A percentile compares a stretch with the other conserved stretches of the same genome.
phyloP scores from a whole-genome alignment of 2,329 filamentous ascomycete genomes.

The Stagonosporopsis chrysanthemi region DNA sequence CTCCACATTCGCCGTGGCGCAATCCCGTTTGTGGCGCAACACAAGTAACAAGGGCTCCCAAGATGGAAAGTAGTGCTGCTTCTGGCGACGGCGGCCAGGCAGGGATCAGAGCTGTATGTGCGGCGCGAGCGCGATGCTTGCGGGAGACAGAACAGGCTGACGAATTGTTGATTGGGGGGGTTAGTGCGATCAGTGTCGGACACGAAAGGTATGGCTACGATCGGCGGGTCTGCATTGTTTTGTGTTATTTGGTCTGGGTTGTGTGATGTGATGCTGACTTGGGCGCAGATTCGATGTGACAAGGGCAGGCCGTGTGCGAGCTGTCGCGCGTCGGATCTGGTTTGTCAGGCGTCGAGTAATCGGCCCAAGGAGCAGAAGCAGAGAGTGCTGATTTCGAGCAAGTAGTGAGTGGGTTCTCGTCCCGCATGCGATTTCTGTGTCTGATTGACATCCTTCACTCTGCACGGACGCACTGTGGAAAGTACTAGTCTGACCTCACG shows the following conservation, averaged over 20 bases:
- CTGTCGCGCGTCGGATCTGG: conserved; percentile 44
- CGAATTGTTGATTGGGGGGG: background rate
- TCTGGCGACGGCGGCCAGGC: conserved; percentile 13
- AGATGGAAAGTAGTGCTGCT: conserved; percentile 13
- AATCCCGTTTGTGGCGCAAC: conserved; percentile 2
- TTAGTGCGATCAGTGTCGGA: conserved; percentile 46
- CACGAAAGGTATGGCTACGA: conserved; percentile 28
- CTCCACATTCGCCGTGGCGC: conserved; percentile 9
- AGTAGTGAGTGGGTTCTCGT: conserved; percentile 52
- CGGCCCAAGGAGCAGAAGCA: conserved; percentile 28
- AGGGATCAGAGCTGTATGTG: conserved; percentile 15
- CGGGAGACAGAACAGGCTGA: too few species aligned
- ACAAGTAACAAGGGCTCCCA: background rate
- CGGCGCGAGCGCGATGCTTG: background rate
- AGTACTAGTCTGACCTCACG: background rate
- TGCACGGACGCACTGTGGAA: background rate
- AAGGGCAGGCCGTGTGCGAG: conserved; percentile 46
- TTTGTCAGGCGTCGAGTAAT: conserved; percentile 45
- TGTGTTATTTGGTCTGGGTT: background rate
- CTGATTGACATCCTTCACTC: background rate
- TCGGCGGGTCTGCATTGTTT: background rate
- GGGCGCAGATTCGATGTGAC: conserved; percentile 39
- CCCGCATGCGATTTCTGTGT: too few species aligned
- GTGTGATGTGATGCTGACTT: background rate
- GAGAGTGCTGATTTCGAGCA: conserved; percentile 47